Conservation (phyloP, 2,329 filamentous ascomycete genomes). For the Helminthosporium solani region DNA sequence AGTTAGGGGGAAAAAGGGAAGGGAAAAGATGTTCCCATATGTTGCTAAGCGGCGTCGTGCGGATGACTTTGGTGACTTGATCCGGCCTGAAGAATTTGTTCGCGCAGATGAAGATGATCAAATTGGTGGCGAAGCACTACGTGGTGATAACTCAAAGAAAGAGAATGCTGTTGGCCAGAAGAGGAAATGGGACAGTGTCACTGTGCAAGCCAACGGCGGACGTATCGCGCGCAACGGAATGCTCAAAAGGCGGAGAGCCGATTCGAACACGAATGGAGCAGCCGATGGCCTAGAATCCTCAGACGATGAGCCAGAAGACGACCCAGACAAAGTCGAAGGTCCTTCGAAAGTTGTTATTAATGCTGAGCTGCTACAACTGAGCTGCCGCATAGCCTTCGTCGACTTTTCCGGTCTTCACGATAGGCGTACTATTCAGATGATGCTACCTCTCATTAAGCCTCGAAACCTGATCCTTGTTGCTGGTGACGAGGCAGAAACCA, state of each 20-base stretch:
- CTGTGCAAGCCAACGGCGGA: constrained; percentile 43
- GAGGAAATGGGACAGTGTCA: constrained; percentile 83
- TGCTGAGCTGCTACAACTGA: constrained; percentile 64
- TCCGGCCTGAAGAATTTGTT: constrained; percentile 90
- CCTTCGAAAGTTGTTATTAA: constrained; percentile 74
- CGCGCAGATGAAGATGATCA: constrained; percentile 88
- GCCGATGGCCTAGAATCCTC: constrained; percentile 42
- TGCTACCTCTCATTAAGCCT: constrained; percentile 90
- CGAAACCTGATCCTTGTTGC: constrained; percentile 92
- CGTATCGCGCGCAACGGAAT: constrained; percentile 46
- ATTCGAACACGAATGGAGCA: constrained; percentile 30
- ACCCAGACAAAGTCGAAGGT: constrained; percentile 58
- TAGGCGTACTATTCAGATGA: constrained; percentile 87
- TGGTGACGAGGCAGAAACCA: constrained; percentile 72
- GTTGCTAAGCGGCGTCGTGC: constrained; percentile 74
- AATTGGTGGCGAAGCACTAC: constrained; percentile 64
- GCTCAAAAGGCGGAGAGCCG: constrained; percentile 60
- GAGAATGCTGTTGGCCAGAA: constrained; percentile 74
- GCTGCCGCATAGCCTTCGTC: constrained; percentile 78
- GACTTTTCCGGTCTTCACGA: constrained; percentile 94
- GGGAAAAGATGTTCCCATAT: constrained; percentile 90
- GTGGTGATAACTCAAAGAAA: constrained; percentile 52
- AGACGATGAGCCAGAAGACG: constrained; percentile 53
- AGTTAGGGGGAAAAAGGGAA: constrained; percentile 83
- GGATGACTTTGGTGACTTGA: constrained; percentile 93